Percentiles rank a stretch among this genome's conserved stretches.
Evolutionary conservation across 2,329 filamentous ascomycete genomes (phyloP).

Genomic region (Neofusicoccum cordaticola): DNA sequence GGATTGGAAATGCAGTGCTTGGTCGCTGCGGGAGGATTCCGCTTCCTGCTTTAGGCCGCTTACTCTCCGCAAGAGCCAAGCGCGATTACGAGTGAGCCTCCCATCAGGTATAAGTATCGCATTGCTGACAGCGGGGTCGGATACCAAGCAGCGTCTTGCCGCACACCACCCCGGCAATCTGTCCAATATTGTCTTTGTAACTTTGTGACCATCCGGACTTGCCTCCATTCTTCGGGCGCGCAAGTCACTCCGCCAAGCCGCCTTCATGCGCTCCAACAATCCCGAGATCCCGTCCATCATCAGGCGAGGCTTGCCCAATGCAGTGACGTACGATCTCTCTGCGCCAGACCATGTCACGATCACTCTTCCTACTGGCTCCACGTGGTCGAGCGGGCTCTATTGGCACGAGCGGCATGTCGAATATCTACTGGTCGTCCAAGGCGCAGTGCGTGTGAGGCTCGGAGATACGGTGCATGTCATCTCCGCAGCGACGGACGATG

Average conservation of each 20-base stretch:
- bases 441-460: constrained; percentile 31
- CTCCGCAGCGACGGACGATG: constrained; percentile 16
- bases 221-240: too few relatives aligned
- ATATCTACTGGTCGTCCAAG: constrained; percentile 44
- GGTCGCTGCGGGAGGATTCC: neutral
- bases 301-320: neutral
- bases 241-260: too few relatives aligned
- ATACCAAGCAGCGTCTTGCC: too few relatives aligned
- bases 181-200: too few relatives aligned
- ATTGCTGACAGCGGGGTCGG: too few relatives aligned
- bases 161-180: too few relatives aligned
- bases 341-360: constrained; percentile 39
- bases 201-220: too few relatives aligned
- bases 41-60: neutral
- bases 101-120: too few relatives aligned
- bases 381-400: constrained; percentile 51
- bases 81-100: neutral
- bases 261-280: neutral
- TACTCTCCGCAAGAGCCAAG: neutral
- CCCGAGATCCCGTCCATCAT: neutral
- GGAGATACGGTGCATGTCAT: constrained; percentile 17
- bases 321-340: neutral
- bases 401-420: constrained; percentile 51
- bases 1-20: too few relatives aligned
- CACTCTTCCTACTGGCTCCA: constrained; percentile 42